Conservation (phyloP, 179 eudicot genomes). For the Camellia oleifera region DNA sequence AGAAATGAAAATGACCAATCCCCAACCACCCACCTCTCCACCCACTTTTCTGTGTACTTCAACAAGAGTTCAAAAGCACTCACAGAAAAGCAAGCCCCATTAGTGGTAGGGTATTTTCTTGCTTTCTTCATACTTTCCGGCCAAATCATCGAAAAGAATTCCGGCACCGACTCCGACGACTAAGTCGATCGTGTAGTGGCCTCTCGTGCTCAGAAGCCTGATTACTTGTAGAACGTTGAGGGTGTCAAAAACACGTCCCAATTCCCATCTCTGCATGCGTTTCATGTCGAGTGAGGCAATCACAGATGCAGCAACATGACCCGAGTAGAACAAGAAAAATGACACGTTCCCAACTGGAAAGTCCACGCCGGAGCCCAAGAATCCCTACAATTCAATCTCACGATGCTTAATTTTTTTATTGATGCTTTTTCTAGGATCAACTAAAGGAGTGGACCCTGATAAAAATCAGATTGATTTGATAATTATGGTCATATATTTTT, state of each 20-base stretch:
- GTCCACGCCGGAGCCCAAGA: slow-evolving; percentile 91
- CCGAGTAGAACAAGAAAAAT: slow-evolving; percentile 88
- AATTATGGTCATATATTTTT: too few species aligned
- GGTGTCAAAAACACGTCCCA: slow-evolving; percentile 63
- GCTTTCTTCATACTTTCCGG: slow-evolving; percentile 71
- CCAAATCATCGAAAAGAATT: slow-evolving; percentile 66
- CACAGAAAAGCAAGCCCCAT: not conserved
- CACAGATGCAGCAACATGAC: slow-evolving; percentile 90
- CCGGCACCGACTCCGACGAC: slow-evolving; percentile 95
- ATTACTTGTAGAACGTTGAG: slow-evolving; percentile 64
- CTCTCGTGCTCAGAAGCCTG: slow-evolving; percentile 80
- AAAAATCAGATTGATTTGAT: too few species aligned
- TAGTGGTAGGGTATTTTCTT: slow-evolving; percentile 24
- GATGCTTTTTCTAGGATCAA: too few species aligned
- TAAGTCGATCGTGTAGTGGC: slow-evolving; percentile 94
- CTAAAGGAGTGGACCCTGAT: too few species aligned
- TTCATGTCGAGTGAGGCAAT: slow-evolving; percentile 95
- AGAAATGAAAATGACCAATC: too few species aligned
- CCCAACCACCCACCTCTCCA: not conserved
- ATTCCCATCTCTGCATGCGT: slow-evolving; percentile 67
- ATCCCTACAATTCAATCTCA: slow-evolving; percentile 43
- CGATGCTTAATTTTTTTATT: too few species aligned
- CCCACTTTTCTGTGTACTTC: slow-evolving; percentile 3
- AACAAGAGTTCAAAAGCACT: slow-evolving; percentile 2
- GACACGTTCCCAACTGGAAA: slow-evolving; percentile 99